These are phyloP conservation scores for Hanseniaspora meyeri DNA, from an alignment of 805 yeast species.

Conservation along the genomic window DNA sequence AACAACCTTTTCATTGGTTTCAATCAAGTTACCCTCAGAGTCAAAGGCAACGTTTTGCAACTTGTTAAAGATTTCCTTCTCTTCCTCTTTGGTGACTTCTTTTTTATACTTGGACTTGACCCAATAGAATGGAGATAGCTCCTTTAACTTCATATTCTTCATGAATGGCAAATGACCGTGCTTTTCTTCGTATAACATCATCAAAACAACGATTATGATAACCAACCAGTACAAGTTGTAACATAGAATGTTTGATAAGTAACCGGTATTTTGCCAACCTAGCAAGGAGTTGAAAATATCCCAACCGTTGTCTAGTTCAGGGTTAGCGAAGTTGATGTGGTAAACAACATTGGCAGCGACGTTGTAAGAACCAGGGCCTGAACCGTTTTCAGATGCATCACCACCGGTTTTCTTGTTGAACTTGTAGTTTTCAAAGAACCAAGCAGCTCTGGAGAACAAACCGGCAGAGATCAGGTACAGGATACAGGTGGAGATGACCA, in stretches of 20 bases:
- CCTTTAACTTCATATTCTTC: slow-evolving; percentile 36
- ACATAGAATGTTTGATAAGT: slow-evolving; percentile 78
- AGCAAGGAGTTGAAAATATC: slow-evolving; percentile 86
- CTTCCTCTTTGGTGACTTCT: slow-evolving; percentile 42
- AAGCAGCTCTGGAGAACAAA: slow-evolving; percentile 81
- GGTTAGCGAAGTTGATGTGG: slow-evolving; percentile 97
- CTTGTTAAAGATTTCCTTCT: slow-evolving; percentile 38
- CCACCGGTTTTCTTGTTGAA: slow-evolving; percentile 70
- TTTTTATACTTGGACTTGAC: slow-evolving; percentile 55
- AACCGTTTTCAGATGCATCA: slow-evolving; percentile 85
- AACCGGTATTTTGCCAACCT: slow-evolving; percentile 97
- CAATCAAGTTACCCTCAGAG: slow-evolving; percentile 25
- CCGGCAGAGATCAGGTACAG: slow-evolving; percentile 86
- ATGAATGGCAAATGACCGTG: slow-evolving; percentile 66
- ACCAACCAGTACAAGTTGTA: slow-evolving; percentile 83
- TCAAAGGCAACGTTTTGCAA: slow-evolving; percentile 31
- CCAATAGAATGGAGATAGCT: slow-evolving; percentile 62
- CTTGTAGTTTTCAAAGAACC: slow-evolving; percentile 67
- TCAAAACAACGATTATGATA: slow-evolving; percentile 40
- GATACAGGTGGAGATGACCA: slow-evolving; percentile 77
- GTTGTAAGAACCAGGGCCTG: slow-evolving; percentile 92
- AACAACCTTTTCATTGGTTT: background rate
- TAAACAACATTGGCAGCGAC: slow-evolving; percentile 58
- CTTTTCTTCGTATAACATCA: slow-evolving; percentile 76
- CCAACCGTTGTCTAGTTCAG: slow-evolving; percentile 88